phyloP scores from a whole-genome alignment of 2,329 filamentous ascomycete genomes.

The Colletotrichum neosansevieriae region DNA sequence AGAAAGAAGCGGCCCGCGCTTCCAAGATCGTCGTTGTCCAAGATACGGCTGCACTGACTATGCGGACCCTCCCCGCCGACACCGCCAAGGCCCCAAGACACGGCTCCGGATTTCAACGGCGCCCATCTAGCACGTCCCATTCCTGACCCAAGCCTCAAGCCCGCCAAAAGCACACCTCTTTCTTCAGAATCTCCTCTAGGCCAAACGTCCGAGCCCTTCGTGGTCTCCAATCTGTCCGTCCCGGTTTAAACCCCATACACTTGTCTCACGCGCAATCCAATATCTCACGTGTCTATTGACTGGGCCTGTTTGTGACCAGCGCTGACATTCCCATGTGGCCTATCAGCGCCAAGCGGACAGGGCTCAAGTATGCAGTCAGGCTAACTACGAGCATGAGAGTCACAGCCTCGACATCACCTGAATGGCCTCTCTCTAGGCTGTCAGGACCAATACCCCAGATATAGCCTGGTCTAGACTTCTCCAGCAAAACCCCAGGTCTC shows the following conservation, averaged over 20 bases:
- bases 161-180: slow-evolving; percentile 1
- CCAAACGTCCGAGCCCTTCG: neutral
- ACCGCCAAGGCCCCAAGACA: slow-evolving; percentile 39
- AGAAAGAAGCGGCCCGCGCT: slow-evolving; percentile 9
- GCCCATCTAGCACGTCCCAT: slow-evolving; percentile 34
- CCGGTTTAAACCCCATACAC: neutral
- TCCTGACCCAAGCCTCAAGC: slow-evolving; percentile 10
- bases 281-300: slow-evolving; percentile 2
- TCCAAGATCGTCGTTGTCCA: slow-evolving; percentile 28
- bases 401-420: neutral
- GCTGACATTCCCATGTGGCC: neutral
- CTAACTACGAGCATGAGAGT: neutral
- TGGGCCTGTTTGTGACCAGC: neutral
- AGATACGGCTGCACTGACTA: slow-evolving; percentile 22
- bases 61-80: slow-evolving; percentile 10
- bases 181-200: neutral
- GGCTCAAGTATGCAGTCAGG: neutral
- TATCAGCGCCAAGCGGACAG: neutral
- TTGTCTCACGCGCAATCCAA: slow-evolving; percentile 2
- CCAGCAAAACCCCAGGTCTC: neutral
- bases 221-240: neutral
- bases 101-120: slow-evolving; percentile 39
- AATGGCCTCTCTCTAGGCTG: neutral
- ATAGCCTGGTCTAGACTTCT: neutral
- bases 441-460: neutral